Evolutionary conservation across 2,329 filamentous ascomycete species (phyloP).

Genomic region (Periconia macrospinosa): DNA sequence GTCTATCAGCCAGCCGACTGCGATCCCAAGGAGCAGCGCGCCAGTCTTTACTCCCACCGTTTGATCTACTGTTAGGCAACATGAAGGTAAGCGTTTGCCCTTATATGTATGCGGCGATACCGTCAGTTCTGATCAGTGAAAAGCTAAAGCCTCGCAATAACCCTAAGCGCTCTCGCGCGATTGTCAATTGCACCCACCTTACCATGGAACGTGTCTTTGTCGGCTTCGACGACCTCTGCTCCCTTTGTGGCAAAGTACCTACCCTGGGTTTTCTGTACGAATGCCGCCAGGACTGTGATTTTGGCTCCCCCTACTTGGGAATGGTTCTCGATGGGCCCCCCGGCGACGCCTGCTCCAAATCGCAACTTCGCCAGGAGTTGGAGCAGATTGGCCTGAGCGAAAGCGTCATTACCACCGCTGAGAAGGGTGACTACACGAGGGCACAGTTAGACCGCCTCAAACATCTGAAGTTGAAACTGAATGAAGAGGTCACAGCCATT

Average conservation of each 20-base stretch:
- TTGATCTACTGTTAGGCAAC: too few relatives aligned
- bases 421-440: conserved; percentile 36
- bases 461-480: conserved; percentile 33
- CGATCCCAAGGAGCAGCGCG: too few relatives aligned
- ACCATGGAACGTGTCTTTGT: conserved; percentile 67
- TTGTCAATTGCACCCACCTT: conserved; percentile 64
- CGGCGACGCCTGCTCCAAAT: conserved; percentile 9
- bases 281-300: conserved; percentile 63
- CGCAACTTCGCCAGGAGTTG: conserved; percentile 28
- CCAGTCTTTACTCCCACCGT: too few relatives aligned
- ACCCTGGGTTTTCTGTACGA: conserved; percentile 72
- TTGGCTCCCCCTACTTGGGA: not conserved
- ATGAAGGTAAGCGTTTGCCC: not conserved
- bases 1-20: too few relatives aligned
- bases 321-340: not conserved
- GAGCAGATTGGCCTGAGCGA: conserved; percentile 32
- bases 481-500: conserved; percentile 26
- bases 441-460: conserved; percentile 36
- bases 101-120: not conserved
- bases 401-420: conserved; percentile 37
- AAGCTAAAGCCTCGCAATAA: not conserved
- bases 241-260: conserved; percentile 59
- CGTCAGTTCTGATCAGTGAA: not conserved
- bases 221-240: conserved; percentile 55
- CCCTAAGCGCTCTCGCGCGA: conserved; percentile 14